A percentile compares a stretch with the other conserved stretches of the same genome.
phyloP scores from a whole-genome alignment of 306 rosid genomes.

The Dryas octopetala region DNA sequence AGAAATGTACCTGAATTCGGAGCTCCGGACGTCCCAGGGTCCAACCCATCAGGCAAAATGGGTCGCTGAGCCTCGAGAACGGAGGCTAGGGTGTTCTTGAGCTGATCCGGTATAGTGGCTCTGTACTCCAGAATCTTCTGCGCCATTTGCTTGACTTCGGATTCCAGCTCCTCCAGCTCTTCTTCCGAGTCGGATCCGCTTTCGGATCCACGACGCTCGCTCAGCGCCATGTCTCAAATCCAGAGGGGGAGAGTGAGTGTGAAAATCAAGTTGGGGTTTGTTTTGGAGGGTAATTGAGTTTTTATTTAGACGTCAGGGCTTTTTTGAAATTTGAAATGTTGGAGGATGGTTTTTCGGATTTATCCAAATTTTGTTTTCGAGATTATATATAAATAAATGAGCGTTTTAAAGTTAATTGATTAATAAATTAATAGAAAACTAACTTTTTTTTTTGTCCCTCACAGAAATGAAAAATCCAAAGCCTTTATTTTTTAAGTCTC shows the following conservation, averaged over 20 bases:
- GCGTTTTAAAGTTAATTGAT: too few relatives aligned
- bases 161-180: constrained; percentile 53
- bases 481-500: too few relatives aligned
- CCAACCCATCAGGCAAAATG: constrained; percentile 21
- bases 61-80: constrained; percentile 59
- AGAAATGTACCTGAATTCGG: constrained; percentile 23
- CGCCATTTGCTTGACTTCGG: constrained; percentile 57
- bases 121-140: constrained; percentile 59
- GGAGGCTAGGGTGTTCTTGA: constrained; percentile 49
- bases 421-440: too few relatives aligned
- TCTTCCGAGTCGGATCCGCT: constrained; percentile 25
- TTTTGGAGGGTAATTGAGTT: constrained; percentile 37
- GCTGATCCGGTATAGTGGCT: constrained; percentile 57
- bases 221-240: constrained; percentile 33
- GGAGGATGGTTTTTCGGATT: not conserved
- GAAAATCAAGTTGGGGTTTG: not conserved
- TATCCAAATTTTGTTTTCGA: not conserved
- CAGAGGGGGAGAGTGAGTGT: not conserved
- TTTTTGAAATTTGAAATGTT: constrained; percentile 21
- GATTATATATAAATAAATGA: too few relatives aligned
- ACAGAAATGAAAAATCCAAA: too few relatives aligned
- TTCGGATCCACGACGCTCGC: constrained; percentile 21
- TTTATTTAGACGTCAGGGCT: constrained; percentile 25
- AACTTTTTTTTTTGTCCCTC: too few relatives aligned
- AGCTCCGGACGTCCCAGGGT: constrained; percentile 30